These are phyloP conservation scores for Fusarium aywerte DNA, from an alignment of 2,329 filamentous ascomycete genomes.

Conservation along the genomic window DNA sequence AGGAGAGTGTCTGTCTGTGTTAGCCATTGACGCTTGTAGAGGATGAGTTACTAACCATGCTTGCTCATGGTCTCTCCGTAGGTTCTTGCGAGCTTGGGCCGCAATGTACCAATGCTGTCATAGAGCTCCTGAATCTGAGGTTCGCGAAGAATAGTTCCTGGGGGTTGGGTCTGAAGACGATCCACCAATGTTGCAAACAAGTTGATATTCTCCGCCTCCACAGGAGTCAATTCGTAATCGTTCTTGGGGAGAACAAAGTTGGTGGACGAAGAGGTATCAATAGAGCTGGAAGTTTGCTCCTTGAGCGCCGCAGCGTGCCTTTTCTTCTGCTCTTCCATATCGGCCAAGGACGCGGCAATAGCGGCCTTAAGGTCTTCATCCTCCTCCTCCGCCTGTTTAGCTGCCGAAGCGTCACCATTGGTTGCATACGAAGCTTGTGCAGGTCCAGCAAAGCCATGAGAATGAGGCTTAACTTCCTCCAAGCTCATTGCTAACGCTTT, in stretches of 20 bases:
- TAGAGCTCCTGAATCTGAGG: slow-evolving; percentile 98
- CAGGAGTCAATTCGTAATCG: slow-evolving; percentile 91
- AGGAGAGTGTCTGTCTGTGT: slow-evolving; percentile 79
- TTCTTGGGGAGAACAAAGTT: slow-evolving; percentile 77
- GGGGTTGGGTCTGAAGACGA: slow-evolving; percentile 91
- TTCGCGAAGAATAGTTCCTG: slow-evolving; percentile 94
- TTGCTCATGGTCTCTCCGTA: slow-evolving; percentile 99
- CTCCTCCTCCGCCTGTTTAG: slow-evolving; percentile 77
- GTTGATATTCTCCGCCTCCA: slow-evolving; percentile 98
- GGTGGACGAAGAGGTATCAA: slow-evolving; percentile 53
- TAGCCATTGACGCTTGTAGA: slow-evolving; percentile 10
- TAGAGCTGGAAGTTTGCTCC: slow-evolving; percentile 71
- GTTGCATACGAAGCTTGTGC: slow-evolving; percentile 52
- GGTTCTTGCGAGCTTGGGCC: slow-evolving; percentile 92
- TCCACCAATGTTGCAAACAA: slow-evolving; percentile 95
- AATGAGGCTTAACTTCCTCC: slow-evolving; percentile 85
- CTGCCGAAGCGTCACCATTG: slow-evolving; percentile 50
- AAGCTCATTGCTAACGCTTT: slow-evolving; percentile 95
- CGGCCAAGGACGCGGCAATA: slow-evolving; percentile 91
- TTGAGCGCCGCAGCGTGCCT: slow-evolving; percentile 86
- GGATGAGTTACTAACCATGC: slow-evolving; percentile 71
- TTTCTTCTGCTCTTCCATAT: slow-evolving; percentile 99
- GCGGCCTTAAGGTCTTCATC: slow-evolving; percentile 94
- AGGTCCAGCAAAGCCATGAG: slow-evolving; percentile 77
- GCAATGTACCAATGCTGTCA: slow-evolving; percentile 91